phyloP scores from a whole-genome alignment of 768 basidiomycete species.

The Holtermannia corniformis region DNA sequence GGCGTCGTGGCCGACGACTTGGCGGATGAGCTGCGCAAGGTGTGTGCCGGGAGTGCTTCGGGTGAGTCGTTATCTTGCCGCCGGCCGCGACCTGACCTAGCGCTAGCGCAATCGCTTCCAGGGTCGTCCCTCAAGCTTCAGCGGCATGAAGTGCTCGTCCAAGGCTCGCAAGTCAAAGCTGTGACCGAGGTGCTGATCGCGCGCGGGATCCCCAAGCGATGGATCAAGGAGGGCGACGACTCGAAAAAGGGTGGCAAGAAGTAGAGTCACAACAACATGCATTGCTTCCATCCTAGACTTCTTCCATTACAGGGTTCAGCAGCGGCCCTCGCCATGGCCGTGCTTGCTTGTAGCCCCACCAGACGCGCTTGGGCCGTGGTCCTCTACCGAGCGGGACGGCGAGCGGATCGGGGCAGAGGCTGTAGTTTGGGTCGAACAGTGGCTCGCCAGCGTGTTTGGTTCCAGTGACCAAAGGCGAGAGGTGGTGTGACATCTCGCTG shows the following conservation, averaged over 20 bases:
- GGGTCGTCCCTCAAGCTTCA: conserved; percentile 32
- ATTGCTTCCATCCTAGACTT: too few relatives aligned
- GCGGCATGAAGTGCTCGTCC: conserved; percentile 64
- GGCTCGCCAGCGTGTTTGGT: too few relatives aligned
- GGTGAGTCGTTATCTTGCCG: conserved; percentile 44
- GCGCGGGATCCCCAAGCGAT: conserved; percentile 69
- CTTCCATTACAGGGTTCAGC: too few relatives aligned
- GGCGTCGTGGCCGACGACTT: conserved; percentile 59
- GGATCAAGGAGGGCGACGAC: conserved; percentile 55
- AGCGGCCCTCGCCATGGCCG: too few relatives aligned
- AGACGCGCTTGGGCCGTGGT: too few relatives aligned
- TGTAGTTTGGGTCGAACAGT: too few relatives aligned
- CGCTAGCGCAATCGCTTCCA: conserved; percentile 21
- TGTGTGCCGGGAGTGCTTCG: conserved; percentile 71
- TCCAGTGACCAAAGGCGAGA: too few relatives aligned
- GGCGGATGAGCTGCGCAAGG: conserved; percentile 64
- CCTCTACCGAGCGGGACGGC: too few relatives aligned
- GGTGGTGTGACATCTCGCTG: too few relatives aligned
- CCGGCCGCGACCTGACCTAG: background rate
- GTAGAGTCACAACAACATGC: too few relatives aligned
- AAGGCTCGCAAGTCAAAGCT: conserved; percentile 65
- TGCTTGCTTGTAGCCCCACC: too few relatives aligned
- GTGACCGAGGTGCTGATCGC: conserved; percentile 59
- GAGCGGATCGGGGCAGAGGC: too few relatives aligned
- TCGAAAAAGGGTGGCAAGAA: conserved; percentile 15